Evolutionary conservation across 306 rosid genomes (phyloP), one percentile per base, ranked within the genome.

Genomic region (Cucurbita maxima): DNA sequence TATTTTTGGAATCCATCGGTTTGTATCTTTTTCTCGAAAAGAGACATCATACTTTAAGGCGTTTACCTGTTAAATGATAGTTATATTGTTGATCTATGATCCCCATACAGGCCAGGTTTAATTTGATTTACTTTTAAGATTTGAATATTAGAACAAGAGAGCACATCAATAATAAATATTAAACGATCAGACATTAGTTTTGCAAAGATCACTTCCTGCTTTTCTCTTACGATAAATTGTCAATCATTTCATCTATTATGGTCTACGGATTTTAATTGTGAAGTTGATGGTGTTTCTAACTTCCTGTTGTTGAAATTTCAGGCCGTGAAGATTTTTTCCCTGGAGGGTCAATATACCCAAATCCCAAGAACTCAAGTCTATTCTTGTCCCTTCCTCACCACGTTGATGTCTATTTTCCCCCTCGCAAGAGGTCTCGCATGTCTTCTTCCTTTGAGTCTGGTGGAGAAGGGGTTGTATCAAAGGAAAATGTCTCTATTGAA

Each of bases 261-360:
- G 14, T 50, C 45, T 70, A 1, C 4, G 40, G 25, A 57, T 58
- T 57, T 56, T 12, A 13, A 7, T 44, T 43, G 16, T 73, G 51
- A 8, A 14, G 16, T 73, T 43, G 45, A 14, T 3, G 38, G 50
- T 48, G 44, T 57, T 43, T 70, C 69, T 57, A 79, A 50, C 25
- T 9, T 45, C 11, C 58, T 58, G 10, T 77, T 72, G 79, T 75
- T 82, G 77, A 40, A 79, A 72, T 83, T 30, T 73, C 96, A 95
- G 97, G 96, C 50, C 77, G 70, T 80, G 97, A 87, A 79, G 92
- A 85, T 73, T 91, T 91, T 87, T 88, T 50, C 84, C 77, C 83
- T 64, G 88, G 91, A 78, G 95, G 96, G 41, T 76, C 96, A n/a
- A 80, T 89, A 20, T 95, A 87, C 75, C 69, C 88, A 55, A 91